Conservation (phyloP, 805 yeast genomes). For the Candida methanosorbosa region DNA sequence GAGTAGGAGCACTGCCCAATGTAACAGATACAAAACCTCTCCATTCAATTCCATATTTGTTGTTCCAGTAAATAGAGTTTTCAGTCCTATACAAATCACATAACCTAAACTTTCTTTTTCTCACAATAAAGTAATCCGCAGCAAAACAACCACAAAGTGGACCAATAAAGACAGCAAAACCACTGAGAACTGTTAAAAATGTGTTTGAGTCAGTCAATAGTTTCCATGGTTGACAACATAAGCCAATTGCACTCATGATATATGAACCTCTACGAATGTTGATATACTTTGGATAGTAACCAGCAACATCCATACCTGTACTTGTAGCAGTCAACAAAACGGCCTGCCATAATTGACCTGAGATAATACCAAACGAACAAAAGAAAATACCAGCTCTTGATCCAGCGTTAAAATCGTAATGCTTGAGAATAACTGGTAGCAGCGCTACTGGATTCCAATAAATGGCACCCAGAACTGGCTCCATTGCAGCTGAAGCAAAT, state of each 20-base stretch:
- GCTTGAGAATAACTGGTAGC: too few relatives aligned
- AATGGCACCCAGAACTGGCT: constrained; percentile 13
- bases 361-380: constrained; percentile 26
- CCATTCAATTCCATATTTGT: too few relatives aligned
- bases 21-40: too few relatives aligned
- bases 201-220: constrained; percentile 26
- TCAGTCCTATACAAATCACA: too few relatives aligned
- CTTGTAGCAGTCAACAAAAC: constrained; percentile 30
- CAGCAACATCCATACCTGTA: constrained; percentile 43
- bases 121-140: constrained; percentile 30
- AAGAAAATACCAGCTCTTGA: constrained; percentile 43
- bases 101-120: constrained; percentile 30
- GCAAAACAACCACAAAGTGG: constrained; percentile 30
- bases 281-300: constrained; percentile 33
- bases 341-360: too few relatives aligned
- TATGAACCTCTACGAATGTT: constrained; percentile 39
- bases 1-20: too few relatives aligned
- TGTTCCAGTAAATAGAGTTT: too few relatives aligned
- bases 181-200: constrained; percentile 22
- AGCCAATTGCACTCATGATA: constrained; percentile 25
- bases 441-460: constrained; percentile 40
- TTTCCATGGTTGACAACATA: constrained; percentile 34
- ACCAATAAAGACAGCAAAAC: constrained; percentile 28
- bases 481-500: constrained; percentile 33
- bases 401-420: constrained; percentile 23